Evolutionary conservation across 495 filamentous ascomycete genomes (phyloP).

Genomic region (Wilcoxina mikolae): DNA sequence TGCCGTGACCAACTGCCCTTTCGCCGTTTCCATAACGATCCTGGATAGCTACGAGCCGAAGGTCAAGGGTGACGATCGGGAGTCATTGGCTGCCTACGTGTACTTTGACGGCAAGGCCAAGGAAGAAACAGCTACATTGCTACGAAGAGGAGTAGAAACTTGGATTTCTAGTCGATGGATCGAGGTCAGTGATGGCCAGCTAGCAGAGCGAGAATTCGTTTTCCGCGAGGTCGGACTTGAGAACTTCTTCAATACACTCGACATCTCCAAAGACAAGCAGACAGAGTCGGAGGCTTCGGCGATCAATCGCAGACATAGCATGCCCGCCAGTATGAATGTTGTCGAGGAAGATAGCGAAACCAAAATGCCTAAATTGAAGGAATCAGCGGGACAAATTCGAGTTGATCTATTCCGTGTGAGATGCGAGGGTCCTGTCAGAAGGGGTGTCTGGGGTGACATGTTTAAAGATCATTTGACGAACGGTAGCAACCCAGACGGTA

Average conservation of each 20-base stretch:
- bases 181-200: slow-evolving; percentile 73
- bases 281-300: slow-evolving; percentile 55
- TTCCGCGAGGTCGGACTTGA: slow-evolving; percentile 96
- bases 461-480: slow-evolving; percentile 95
- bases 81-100: slow-evolving; percentile 78
- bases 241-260: slow-evolving; percentile 85
- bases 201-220: slow-evolving; percentile 91
- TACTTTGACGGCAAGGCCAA: slow-evolving; percentile 94
- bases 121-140: slow-evolving; percentile 89
- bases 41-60: slow-evolving; percentile 78
- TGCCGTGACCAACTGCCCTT: slow-evolving; percentile 55
- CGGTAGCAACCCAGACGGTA: slow-evolving; percentile 41
- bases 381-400: slow-evolving; percentile 95
- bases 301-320: slow-evolving; percentile 38
- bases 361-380: slow-evolving; percentile 73
- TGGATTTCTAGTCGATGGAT: slow-evolving; percentile 99
- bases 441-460: slow-evolving; percentile 92
- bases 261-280: slow-evolving; percentile 77
- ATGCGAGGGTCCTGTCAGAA: slow-evolving; percentile 91
- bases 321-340: slow-evolving; percentile 33
- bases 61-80: slow-evolving; percentile 55
- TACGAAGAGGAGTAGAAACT: slow-evolving; percentile 88
- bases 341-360: slow-evolving; percentile 63
- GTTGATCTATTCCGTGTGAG: slow-evolving; percentile 90
- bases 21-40: slow-evolving; percentile 91